Evolutionary conservation across 345 rosid genomes (phyloP), one percentile per base, ranked within the genome.

Genomic region (Salix arbutifolia): DNA sequence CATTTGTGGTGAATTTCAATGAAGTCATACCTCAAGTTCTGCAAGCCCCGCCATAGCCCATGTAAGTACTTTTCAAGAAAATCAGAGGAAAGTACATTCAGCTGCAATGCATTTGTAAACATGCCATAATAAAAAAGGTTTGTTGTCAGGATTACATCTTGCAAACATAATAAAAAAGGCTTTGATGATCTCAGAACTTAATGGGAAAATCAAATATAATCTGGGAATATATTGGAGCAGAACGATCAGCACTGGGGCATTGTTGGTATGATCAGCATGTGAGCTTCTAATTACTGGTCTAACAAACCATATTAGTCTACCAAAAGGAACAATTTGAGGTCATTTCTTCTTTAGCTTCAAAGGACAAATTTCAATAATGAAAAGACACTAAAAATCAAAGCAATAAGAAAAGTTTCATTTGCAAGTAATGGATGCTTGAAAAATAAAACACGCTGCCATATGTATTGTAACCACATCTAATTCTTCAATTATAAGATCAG

Each of bases 21-120:
- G 52, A 46, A 75, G 28, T 30, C 70, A n/a, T 86, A 91, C 98
- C 97, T 94, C 81, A 89, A 87, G 72, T 87, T 93, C 81, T 91
- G 98, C 81, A 94, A 80, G 7, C 97, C 97, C 94, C 95, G 91
- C 97, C 95, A 91, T 21, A 92, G 86, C 79, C 94, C 89, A 82
- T 90, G 89, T 80, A 92, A 88, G 78, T 87, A 90, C 84, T 91
- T 92, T 87, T 89, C 87, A 3, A 86, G 73, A 33, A 94, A 92
- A 6, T 82, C 64, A 0, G 87, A 85, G 76, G 92, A 74, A 25
- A 89, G 81, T 5, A 89, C 92, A 5, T 87, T 84, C 70, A 85
- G 83, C 18, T 83, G 72, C 77, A 94, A 75, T 16, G 97, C 95
- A 25, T 74, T 86, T 67, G 48, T 86, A 69, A 91, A 94, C 30